A percentile compares a stretch with the other conserved stretches of the same genome.
These are phyloP conservation scores for Aspergillus amoenus DNA, from an alignment of 2,329 filamentous ascomycete species.

Conservation along the genomic window DNA sequence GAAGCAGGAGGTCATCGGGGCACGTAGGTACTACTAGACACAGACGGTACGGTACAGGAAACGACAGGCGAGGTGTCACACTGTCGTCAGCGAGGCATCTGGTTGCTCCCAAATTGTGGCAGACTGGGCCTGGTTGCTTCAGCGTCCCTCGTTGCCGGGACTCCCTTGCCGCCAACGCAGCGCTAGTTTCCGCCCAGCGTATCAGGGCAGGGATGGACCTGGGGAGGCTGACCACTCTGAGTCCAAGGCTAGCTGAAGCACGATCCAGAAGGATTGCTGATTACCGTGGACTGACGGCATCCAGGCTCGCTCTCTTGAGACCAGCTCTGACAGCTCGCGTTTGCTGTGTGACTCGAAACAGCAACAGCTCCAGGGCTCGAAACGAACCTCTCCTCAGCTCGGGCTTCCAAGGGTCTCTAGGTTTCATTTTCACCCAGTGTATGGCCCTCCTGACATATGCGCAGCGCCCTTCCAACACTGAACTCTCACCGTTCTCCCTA, in stretches of 20 bases:
- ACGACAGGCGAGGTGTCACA: conserved; percentile 2
- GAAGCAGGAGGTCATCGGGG: too few relatives aligned
- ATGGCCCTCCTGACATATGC: conserved; percentile 17
- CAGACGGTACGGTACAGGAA: not conserved
- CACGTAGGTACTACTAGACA: not conserved
- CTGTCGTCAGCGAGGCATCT: not conserved
- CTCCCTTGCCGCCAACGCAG: conserved; percentile 38
- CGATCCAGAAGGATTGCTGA: conserved; percentile 6
- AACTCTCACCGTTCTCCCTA: not conserved
- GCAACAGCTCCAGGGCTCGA: not conserved
- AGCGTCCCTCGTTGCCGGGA: conserved; percentile 33
- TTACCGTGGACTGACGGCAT: not conserved
- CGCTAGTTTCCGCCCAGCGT: conserved; percentile 35
- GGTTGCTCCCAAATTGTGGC: not conserved
- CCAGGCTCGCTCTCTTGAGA: conserved; percentile 5
- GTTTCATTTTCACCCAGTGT: not conserved
- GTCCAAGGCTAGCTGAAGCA: conserved; percentile 23
- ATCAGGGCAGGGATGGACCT: conserved; percentile 25
- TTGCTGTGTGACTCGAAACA: conserved; percentile 11
- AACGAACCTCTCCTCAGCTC: not conserved
- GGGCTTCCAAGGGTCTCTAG: not conserved
- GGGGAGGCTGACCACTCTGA: conserved; percentile 10
- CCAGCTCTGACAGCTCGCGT: conserved; percentile 10
- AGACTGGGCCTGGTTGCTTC: not conserved
- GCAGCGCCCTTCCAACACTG: conserved; percentile 8